Evolutionary conservation across 345 rosid genomes (phyloP), one percentile per base, ranked within the genome.

Genomic region (Ailanthus altissimus): DNA sequence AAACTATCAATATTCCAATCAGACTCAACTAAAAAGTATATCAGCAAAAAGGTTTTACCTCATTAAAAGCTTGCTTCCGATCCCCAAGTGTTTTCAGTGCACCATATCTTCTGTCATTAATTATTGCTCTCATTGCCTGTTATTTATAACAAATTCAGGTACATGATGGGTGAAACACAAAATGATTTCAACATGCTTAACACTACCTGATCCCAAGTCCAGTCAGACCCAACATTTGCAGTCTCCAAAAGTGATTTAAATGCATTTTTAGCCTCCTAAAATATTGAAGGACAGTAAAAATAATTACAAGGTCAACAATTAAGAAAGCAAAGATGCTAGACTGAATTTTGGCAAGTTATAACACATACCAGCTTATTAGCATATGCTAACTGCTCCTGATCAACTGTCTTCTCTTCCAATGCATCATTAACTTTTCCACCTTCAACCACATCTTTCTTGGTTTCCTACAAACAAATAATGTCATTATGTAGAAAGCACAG

Each of bases 171-270:
- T 70, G 63, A 51, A 70, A 72, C 45, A 62, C 18, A 72, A 58
- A 66, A 78, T 7, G 32, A 63, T 47, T 70, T 62, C 20, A 26
- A 40, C 14, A 63, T 12, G 47, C 56, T 62, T 43, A 8, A 79
- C 72, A 84, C 20, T 81, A 94, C 99, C 92, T 93, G 99, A 76
- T 96, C 99, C 99, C 99, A 96, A 58, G 94, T 89, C 97, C 97
- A 96, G 88, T 92, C 97, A 83, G 93, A 82, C 74, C 92, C 90
- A 81, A 96, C 88, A 85, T 89, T 93, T 82, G 87, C 87, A 26
- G 90, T 87, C 78, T 96, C 92, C 86, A 96, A 76, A 84, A 96
- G 95, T 36, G 92, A 85, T 81, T 89, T 92, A 83, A 96, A 96
- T 77, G 93, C 91, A 87, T 85, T 82, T 83, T 78, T 86, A 49